Base-by-base conservation (phyloP, 495 filamentous ascomycete species). In the Penicillium flavigenum region DNA sequence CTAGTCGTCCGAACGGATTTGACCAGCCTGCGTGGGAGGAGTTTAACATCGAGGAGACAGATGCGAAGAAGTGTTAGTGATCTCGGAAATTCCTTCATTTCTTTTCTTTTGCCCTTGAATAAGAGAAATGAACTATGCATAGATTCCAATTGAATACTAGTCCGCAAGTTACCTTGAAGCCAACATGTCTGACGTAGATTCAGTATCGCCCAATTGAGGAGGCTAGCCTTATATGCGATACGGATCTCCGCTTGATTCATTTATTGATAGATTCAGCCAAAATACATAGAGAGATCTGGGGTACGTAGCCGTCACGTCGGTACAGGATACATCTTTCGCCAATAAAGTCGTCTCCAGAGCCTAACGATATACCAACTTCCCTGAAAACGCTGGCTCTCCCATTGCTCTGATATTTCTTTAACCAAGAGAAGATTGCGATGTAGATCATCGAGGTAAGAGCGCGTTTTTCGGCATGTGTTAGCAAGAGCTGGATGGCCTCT, bases 1-100 rank as follows among this genome's bases (percentile, higher is more conserved):
- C 72, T 5, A 75, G 73, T 63, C 71, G 75, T 34, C 75, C 74
- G 7, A 77, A 77, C 68, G 76, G 76, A 1, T 51, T 47, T 5
- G 76, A 77, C 56, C 47, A 55, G 38, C 57, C 74, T 14, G 61
- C 42, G 20, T 78, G 76, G 76, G 64, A 71, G 53, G 72, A 69
- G 47, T 76, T 76, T 43, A 56, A 42, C 42, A 22, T 51, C n/a
- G 47, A 57, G 9, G 65, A 72, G 42, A 68, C 61, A 2, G 70
- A 76, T 60, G 49, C 48, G 29, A 62, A 46, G 53, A 63, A 63
- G 39, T 61, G 53, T 45, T 70, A 55, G 22, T 14, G 6, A 11
- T 39, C n/a, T 49, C 12, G 9, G 17, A 10, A 2, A 8, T 17
- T 17, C 10, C 31, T 7, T 46, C 43, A 1, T 17, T 39, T 27